Percentiles rank a stretch among this genome's conserved stretches.
phyloP scores from a whole-genome alignment of 2,329 filamentous ascomycete species.

The Pezicula neosporulosa region DNA sequence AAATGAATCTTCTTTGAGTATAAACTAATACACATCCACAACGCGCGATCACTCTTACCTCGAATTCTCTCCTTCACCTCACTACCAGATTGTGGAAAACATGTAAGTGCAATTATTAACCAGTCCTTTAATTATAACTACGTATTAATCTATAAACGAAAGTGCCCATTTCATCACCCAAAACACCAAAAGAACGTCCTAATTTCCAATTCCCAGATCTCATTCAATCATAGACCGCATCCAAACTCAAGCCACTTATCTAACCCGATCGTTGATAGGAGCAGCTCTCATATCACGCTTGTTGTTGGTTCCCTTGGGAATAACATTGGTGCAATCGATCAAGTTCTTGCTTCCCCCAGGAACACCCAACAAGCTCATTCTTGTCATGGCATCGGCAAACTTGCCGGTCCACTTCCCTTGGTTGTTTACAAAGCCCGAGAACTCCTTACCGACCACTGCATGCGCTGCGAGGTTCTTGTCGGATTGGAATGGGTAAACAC shows the following conservation, averaged over 20 bases:
- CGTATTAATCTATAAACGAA: too few relatives aligned
- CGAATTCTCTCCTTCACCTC: too few relatives aligned
- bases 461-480: conserved; percentile 91
- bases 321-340: conserved; percentile 10
- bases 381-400: conserved; percentile 23
- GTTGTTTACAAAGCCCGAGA: conserved; percentile 30
- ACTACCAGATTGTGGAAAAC: too few relatives aligned
- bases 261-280: conserved; percentile 8
- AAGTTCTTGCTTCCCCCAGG: conserved; percentile 1
- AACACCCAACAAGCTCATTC: conserved; percentile 12
- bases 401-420: conserved; percentile 30
- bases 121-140: too few relatives aligned
- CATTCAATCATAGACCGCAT: too few relatives aligned
- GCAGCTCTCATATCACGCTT: conserved; percentile 8
- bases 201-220: too few relatives aligned
- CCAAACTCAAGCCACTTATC: background rate
- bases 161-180: too few relatives aligned
- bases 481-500: conserved; percentile 74
- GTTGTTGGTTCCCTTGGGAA: conserved; percentile 7
- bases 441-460: conserved; percentile 54
- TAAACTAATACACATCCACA: too few relatives aligned
- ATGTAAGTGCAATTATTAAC: too few relatives aligned
- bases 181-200: too few relatives aligned
- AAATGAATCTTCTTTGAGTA: too few relatives aligned
- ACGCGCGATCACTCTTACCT: too few relatives aligned